Base-by-base conservation (phyloP, 495 filamentous ascomycete genomes). In the Penicillium verhagenii region DNA sequence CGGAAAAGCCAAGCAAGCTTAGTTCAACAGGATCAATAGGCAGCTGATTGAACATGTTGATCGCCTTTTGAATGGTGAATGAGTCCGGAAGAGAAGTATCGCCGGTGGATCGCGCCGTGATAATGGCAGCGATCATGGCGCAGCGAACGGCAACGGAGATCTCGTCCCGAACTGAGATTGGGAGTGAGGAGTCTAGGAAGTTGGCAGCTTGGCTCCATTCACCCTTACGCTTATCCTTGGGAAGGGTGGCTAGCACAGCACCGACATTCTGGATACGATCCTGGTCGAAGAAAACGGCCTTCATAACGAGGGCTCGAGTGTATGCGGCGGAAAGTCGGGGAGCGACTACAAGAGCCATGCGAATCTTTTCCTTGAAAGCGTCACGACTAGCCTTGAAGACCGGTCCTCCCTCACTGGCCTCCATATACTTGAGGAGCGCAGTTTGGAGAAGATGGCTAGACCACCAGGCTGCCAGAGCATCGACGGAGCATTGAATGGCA, bases 391-490 rank as follows among this genome's bases (percentile, higher is more conserved):
- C 60, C 49, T 72, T 67, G 8, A 67, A 70, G 8, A 79, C 68
- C 0, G 72, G 61, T 4, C 72, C 74, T 1, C 74, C 64, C n/a
- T 69, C 67, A 44, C 72, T 76, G 11, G 70, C 68, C 35, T 85
- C 81, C 9, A 90, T 73, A 53, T 79, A 87, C 19, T 72, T 73
- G 23, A 85, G 69, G 20, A 97, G 80, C 7, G 83, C 85, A 29
- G 78, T 78, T 43, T 93, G 87, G 24, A 96, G 72, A n/a, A 85
- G 72, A 47, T 88, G 79, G 58, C 84, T 87, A 1, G 91, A 95
- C 76, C 84, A 93, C 93, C 92, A 96, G 1, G 92, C 88, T 13
- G 92, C 89, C 18, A 96, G 79, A 23, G 90, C 91, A 67, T 97
- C 93, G 53, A 96, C 81, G 7, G 92, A 90, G 11, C 90, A 92